Conservation (phyloP, 257 asterid genomes). For the Solanum habrochaites region DNA sequence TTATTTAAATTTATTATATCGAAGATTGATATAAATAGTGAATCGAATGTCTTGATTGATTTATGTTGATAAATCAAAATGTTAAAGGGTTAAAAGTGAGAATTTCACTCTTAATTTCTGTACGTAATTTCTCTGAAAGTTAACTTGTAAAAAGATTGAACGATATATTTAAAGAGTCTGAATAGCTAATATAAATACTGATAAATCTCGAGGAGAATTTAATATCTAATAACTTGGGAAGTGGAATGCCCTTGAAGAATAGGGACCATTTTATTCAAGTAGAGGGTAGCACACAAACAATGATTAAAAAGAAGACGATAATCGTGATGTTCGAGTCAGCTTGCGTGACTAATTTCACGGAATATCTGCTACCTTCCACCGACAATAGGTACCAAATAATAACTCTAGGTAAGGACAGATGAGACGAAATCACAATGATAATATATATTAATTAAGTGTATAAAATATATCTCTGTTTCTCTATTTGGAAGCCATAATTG, state of each 20-base stretch:
- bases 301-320: background rate
- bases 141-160: no score
- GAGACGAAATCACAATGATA: background rate
- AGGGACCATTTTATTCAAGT: background rate
- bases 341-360: background rate
- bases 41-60: no score
- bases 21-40: no score
- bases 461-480: background rate
- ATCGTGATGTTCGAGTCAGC: accelerated
- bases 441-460: background rate
- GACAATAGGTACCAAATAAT: background rate
- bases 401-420: background rate
- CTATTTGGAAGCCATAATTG: background rate
- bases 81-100: background rate
- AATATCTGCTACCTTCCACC: background rate
- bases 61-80: background rate
- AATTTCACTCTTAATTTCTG: no score
- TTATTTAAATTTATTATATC: background rate
- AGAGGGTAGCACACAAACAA: background rate
- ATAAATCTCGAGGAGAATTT: no score
- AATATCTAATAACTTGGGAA: background rate
- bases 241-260: background rate
- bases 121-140: no score
- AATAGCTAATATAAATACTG: no score
- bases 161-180: no score